Base-by-base conservation (phyloP, 345 rosid species). In the Lepidium aucheri region DNA sequence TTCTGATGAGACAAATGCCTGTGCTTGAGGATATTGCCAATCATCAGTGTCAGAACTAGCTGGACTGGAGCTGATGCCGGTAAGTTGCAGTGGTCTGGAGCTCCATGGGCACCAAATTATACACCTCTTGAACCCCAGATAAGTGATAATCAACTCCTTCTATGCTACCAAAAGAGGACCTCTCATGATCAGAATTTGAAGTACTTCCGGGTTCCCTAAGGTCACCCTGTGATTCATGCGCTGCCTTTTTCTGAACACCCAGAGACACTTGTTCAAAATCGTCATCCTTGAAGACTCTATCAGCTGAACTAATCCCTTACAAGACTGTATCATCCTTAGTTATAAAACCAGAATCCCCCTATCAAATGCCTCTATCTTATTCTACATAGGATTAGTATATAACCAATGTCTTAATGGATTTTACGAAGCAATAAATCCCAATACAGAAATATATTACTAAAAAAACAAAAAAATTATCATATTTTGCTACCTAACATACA, bases 241-340 rank as follows among this genome's bases (percentile, higher is more conserved):
- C 68, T 63, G 66, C 58, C 74, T 72, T 82, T 8, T 79, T 83
- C 72, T 88, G 95, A 76, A 84, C 91, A 74, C 74, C 81, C 53
- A 86, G 78, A 67, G 88, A 86, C 17, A 94, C 92, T 58, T 79
- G 95, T 75, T 90, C 99, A 77, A 94, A 94, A 90, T 85, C 86
- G 15, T 73, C 91, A 55, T 86, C 97, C 12, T 83, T 87, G n/a
- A 57, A 80, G 38, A 59, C 74, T 43, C 74, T 53, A 65, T 68
- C 60, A 36, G 54, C 64, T 63, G 84, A 72, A 74, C 44, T 69
- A 24, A 28, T 65, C 64, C 53, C 85, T 45, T 75, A 70, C 51
- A 38, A 67, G 51, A 42, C 44, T 10, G 68, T 20, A 69, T 67
- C 65, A 18, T 67, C 74, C 28, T 67, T 76, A 45, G 70, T 56